phyloP scores from a whole-genome alignment of 306 rosid species.

The Quercus parvula region DNA sequence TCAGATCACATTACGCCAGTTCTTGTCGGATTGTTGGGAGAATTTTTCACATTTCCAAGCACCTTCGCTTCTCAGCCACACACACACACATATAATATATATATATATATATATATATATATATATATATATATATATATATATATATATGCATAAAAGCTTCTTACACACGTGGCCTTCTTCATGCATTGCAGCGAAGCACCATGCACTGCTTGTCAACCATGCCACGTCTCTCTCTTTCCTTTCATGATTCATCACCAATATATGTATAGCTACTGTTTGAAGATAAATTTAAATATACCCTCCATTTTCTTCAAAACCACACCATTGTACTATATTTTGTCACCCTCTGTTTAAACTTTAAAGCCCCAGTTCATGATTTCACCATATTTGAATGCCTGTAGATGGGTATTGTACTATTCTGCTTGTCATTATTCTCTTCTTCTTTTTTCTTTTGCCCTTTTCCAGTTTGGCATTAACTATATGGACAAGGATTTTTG shows the following conservation, averaged over 20 bases:
- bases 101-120: no score
- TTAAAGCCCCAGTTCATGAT: no score
- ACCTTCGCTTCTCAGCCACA: neutral
- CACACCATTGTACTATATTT: neutral
- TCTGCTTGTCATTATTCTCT: no score
- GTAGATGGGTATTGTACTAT: neutral
- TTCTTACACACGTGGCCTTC: slow-evolving; percentile 42
- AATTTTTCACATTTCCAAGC: neutral
- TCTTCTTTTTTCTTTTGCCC: no score
- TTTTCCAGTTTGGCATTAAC: no score
- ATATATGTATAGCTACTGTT: neutral
- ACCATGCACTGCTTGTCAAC: neutral
- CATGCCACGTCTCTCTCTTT: slow-evolving; percentile 31
- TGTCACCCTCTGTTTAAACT: neutral
- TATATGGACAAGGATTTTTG: no score
- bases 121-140: no score
- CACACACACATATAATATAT: no score
- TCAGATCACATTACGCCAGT: slow-evolving; percentile 18
- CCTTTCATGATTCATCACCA: neutral
- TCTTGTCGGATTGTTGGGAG: slow-evolving; percentile 37
- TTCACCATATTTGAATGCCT: neutral
- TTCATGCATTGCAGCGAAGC: slow-evolving; percentile 34
- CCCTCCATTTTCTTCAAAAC: neutral
- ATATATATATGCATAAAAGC: no score
- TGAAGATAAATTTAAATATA: neutral